Evolutionary conservation across 805 yeast species (phyloP), one percentile per base, ranked within the genome.

Genomic region (Candida maltosa): DNA sequence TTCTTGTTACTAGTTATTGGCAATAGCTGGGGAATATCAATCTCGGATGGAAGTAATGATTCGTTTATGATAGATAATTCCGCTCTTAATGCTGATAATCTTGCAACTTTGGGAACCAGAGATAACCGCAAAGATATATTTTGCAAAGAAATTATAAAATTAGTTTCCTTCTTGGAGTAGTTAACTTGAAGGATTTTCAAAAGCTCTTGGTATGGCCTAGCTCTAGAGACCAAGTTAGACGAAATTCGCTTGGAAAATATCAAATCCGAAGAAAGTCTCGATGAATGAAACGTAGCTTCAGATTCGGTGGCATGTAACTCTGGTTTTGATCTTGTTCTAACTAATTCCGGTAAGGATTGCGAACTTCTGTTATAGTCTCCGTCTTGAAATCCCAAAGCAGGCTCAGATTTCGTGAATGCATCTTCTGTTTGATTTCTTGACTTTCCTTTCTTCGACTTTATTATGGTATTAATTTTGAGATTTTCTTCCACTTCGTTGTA

Each of bases 101-200:
- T 73, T 0, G 97, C 98, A 41, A 87, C 96, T 44, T 85, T 84
- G 4, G 98, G 98, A 5, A 93, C 95, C 48, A 80, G 87, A 1
- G 94, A 77, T 26, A 93, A 64, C 47, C 96, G 75, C 29, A 80
- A 73, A 0, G 97, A 87, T n/a, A 93, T 83, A 19, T 93, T 83
- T 55, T 88, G 96, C 29, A 93, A 60, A 0, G 95, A 88, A 62
- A 88, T 83, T 11, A 89, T 88, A 58, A 93, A 88, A 46, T 91
- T 94, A 0, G 97, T 89, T 50, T 84, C 95, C 47, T 85, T 83
- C 45, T 87, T 83, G 59, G 84, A 85, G 52, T 93, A 91, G 51
- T 87, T 87, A 3, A 89, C 79, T 40, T 83, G 83, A 23, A 89
- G 65, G 5, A 28, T 23, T 34, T 31, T 38, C 19, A 45, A 22